Evolutionary conservation across 2,329 filamentous ascomycete genomes (phyloP).

Genomic region (Neofusicoccum ribis): DNA sequence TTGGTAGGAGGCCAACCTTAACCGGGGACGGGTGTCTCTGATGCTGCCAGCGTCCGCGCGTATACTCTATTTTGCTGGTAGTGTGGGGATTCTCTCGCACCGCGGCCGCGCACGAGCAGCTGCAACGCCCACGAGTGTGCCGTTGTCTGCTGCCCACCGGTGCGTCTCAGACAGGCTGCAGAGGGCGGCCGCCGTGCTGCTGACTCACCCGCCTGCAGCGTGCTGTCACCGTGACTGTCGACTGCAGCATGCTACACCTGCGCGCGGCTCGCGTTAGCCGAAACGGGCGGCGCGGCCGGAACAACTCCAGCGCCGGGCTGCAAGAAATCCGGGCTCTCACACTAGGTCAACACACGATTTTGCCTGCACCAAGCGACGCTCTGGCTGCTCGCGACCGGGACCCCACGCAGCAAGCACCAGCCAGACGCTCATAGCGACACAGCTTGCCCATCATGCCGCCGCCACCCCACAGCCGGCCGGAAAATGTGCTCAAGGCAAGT

Average conservation of each 20-base stretch:
- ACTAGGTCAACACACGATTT: neutral
- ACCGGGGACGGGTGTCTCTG: neutral
- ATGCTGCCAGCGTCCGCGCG: neutral
- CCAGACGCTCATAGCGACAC: constrained; percentile 23
- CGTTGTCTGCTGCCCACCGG: neutral
- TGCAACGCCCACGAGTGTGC: neutral
- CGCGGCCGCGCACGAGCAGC: neutral
- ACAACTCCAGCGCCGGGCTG: neutral
- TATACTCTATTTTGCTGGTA: neutral
- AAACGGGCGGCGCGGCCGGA: neutral
- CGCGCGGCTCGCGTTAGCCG: neutral
- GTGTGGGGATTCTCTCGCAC: neutral
- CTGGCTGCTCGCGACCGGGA: constrained; percentile 19
- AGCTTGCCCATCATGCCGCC: constrained; percentile 71
- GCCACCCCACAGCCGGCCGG: constrained; percentile 93
- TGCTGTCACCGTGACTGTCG: neutral
- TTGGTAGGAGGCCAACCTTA: neutral
- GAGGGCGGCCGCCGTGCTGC: neutral
- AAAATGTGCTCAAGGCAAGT: constrained; percentile 86
- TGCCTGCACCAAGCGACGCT: constrained; percentile 18
- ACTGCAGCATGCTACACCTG: neutral
- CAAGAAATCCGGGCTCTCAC: constrained; percentile 7
- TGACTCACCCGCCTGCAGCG: constrained; percentile 6
- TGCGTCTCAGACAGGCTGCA: constrained; percentile 1
- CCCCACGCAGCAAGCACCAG: constrained; percentile 19